Conservation (phyloP, 2,329 filamentous ascomycete species). For the Verticillium tricorpus region DNA sequence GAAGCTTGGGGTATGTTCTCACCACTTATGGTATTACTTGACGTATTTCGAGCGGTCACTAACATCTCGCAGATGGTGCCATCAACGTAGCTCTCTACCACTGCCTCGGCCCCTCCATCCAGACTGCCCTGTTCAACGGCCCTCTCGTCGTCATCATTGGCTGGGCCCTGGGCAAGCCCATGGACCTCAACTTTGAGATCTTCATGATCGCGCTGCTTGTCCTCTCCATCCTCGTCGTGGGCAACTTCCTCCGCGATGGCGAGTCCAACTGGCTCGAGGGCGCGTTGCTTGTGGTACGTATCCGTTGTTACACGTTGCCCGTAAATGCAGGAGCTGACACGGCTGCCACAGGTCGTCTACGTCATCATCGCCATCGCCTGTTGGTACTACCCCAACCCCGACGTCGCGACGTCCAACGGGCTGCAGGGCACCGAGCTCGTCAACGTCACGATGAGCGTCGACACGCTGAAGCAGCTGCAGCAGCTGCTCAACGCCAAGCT, state of each 20-base stretch:
- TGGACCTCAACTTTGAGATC: constrained; percentile 71
- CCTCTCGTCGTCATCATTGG: constrained; percentile 67
- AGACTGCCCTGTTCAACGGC: constrained; percentile 71
- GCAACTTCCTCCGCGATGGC: constrained; percentile 69
- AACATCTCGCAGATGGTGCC: constrained; percentile 40
- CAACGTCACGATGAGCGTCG: constrained; percentile 24
- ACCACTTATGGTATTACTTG: fast-evolving
- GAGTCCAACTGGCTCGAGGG: constrained; percentile 77
- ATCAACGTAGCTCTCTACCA: constrained; percentile 70
- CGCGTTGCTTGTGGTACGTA: constrained; percentile 56
- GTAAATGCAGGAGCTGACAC: neutral
- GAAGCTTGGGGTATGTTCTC: constrained; percentile 54
- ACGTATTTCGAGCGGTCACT: neutral
- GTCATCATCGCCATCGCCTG: constrained; percentile 39
- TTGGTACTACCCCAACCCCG: constrained; percentile 40
- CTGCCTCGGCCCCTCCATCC: constrained; percentile 68
- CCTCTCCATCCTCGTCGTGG: constrained; percentile 69
- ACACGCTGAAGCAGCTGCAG: constrained; percentile 21
- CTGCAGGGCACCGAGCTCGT: constrained; percentile 15
- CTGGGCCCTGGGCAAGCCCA: constrained; percentile 60
- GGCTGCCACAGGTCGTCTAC: constrained; percentile 27
- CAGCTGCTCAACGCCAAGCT: constrained; percentile 13
- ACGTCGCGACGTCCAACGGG: constrained; percentile 28
- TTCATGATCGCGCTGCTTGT: constrained; percentile 72
- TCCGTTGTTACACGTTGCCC: fast-evolving